Evolutionary conservation across 192 early-diverging fungal genomes (phyloP), one percentile per base, ranked within the genome.

Genomic region (Backusella sp.): DNA sequence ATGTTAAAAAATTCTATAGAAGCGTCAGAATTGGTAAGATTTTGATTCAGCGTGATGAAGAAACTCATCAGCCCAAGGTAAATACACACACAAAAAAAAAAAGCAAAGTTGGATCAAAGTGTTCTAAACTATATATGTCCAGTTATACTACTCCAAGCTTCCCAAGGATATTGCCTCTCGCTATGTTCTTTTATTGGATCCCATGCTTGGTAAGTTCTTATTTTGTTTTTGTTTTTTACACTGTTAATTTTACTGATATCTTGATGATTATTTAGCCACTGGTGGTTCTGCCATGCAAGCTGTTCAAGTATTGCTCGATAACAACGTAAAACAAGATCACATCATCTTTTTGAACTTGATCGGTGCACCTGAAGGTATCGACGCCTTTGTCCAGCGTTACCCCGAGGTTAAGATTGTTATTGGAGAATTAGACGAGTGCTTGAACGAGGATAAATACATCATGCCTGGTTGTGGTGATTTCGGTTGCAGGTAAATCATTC

Each of bases 11-110:
- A 41, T 73, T 77, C 37, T 79, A 70, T 81, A 88, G 89, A 73
- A 93, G 93, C 81, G 94, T 96, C 11, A 86, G 96, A 37, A 98
- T 98, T 53, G 96, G 96, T 66, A 98, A 98, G 86, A 96, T 98
- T 37, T 77, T 98, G 66, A 98, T 98, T 75, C 96, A 98, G 82
- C 88, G 96, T 73, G 94, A 98, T 77, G 96, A 98, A 85, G 93
- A 94, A 77, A 98, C 96, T 9, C 94, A 94, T 6, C 80, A 90
- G 80, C 93, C 96, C 12, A 94, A 94, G 85, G 88, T 89, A 79
- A 49, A 49, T n/a, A n/a, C 15, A 44, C 3, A 44, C 36, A n/a
- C 46, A 75, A 41, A 42, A 37, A 19, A 19, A 36, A 42, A 65
- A 0, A 46, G n/a, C 11, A 19, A 21, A 30, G 28, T 39, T 41